phyloP scores from a whole-genome alignment of 2,329 filamentous ascomycete genomes.

The Coniochaeta prunicola region DNA sequence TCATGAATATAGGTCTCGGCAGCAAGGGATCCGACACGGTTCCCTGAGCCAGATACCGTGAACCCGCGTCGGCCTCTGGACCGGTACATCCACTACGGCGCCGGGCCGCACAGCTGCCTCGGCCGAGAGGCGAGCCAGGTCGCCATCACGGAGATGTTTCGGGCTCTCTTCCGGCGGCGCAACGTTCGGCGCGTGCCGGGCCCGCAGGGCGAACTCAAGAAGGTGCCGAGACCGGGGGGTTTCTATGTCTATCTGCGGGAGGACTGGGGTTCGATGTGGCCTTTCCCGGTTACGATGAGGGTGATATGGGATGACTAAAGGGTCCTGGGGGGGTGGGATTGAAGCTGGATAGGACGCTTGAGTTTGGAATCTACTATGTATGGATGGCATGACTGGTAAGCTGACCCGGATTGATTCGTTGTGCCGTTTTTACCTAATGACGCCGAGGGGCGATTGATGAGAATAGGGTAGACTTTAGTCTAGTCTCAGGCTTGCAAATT shows the following conservation, averaged over 20 bases:
- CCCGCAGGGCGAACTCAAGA: constrained; percentile 60
- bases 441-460: not conserved
- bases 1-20: constrained; percentile 33
- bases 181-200: constrained; percentile 56
- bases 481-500: not conserved
- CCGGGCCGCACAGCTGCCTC: constrained; percentile 56
- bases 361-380: not conserved
- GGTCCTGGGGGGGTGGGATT: no score
- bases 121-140: constrained; percentile 53
- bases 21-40: constrained; percentile 48
- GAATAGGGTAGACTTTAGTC: no score
- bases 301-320: constrained; percentile 36
- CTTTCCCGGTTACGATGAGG: constrained; percentile 47
- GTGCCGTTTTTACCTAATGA: not conserved
- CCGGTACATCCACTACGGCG: constrained; percentile 57
- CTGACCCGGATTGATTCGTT: not conserved
- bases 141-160: constrained; percentile 61
- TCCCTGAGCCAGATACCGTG: constrained; percentile 54
- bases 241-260: constrained; percentile 57
- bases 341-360: not conserved
- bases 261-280: constrained; percentile 47
- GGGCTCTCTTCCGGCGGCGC: constrained; percentile 53
- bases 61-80: constrained; percentile 56
- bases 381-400: not conserved
- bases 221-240: constrained; percentile 46